Evolutionary conservation across 108 stramenopile species (phyloP).

Genomic region (Nitzschia sp.): DNA sequence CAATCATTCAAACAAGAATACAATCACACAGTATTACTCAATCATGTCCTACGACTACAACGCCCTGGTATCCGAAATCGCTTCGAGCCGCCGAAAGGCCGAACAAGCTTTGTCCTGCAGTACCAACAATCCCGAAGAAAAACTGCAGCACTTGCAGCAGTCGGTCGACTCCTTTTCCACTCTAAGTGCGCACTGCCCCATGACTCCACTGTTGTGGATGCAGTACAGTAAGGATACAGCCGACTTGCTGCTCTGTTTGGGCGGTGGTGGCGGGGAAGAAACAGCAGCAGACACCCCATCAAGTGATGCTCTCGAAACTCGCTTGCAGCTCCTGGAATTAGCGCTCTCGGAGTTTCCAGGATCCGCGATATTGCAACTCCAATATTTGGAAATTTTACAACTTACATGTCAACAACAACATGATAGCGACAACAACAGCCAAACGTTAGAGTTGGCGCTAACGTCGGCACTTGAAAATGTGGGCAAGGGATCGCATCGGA

Average conservation of each 20-base stretch:
- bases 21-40: too few relatives aligned
- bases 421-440: constrained; percentile 10
- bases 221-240: constrained; percentile 74
- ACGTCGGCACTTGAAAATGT: constrained; percentile 46
- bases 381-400: constrained; percentile 45
- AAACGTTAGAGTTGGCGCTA: constrained; percentile 48
- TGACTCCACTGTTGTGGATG: constrained; percentile 90
- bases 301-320: constrained; percentile 37
- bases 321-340: constrained; percentile 66
- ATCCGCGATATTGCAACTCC: constrained; percentile 47
- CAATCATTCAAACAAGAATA: too few relatives aligned
- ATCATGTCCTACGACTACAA: constrained; percentile 61
- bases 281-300: background rate
- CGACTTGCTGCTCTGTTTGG: constrained; percentile 39
- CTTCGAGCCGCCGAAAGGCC: constrained; percentile 18
- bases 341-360: constrained; percentile 78
- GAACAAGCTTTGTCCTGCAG: background rate
- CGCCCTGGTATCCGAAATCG: constrained; percentile 37
- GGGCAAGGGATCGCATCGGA: constrained; percentile 74
- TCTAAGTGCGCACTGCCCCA: constrained; percentile 64
- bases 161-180: constrained; percentile 32
- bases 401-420: background rate
- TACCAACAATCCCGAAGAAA: constrained; percentile 17
- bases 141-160: constrained; percentile 17
- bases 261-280: constrained; percentile 15